A percentile compares a stretch with the other conserved stretches of the same genome.
These are phyloP conservation scores for Saccharomyces hybrid DNA, from an alignment of 1,139 yeast genomes.

Conservation along the genomic window DNA sequence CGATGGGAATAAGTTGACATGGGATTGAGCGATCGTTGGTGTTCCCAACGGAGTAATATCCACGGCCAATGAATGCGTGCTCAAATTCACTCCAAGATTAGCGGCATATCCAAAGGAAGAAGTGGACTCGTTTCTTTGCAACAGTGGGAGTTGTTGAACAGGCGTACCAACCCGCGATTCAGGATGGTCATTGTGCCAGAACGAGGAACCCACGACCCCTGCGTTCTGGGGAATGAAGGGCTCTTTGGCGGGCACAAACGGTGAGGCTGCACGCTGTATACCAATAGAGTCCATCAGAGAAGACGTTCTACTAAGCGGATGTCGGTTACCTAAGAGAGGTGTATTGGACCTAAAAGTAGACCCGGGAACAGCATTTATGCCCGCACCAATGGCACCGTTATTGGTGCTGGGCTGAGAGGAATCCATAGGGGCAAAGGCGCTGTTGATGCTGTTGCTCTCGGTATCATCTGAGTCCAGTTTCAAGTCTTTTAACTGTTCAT, in stretches of 20 bases:
- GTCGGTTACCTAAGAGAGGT: conserved; percentile 1
- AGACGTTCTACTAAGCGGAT: conserved; percentile 17
- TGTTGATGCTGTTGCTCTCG: not conserved
- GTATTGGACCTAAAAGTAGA: conserved; percentile 4
- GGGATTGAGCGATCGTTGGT: not conserved
- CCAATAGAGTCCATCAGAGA: conserved; percentile 25
- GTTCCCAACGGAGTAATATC: not conserved
- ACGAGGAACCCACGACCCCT: not conserved
- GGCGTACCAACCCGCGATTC: conserved; percentile 1
- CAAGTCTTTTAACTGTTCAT: not conserved
- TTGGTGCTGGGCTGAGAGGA: not conserved
- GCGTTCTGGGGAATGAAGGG: not conserved
- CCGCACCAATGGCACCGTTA: not conserved
- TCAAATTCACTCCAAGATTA: not conserved
- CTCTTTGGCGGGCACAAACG: not conserved
- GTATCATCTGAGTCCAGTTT: not conserved
- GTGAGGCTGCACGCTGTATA: conserved; percentile 4
- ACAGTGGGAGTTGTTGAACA: not conserved
- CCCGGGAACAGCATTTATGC: conserved; percentile 1
- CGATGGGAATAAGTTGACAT: not conserved
- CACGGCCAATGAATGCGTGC: not conserved
- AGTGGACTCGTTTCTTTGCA: not conserved
- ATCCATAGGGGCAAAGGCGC: not conserved
- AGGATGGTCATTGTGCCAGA: not conserved
- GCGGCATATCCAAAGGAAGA: not conserved